A percentile compares a stretch with the other conserved stretches of the same genome.
These are phyloP conservation scores for Cercophora newfieldiana DNA, from an alignment of 495 filamentous ascomycete species.

Conservation along the genomic window DNA sequence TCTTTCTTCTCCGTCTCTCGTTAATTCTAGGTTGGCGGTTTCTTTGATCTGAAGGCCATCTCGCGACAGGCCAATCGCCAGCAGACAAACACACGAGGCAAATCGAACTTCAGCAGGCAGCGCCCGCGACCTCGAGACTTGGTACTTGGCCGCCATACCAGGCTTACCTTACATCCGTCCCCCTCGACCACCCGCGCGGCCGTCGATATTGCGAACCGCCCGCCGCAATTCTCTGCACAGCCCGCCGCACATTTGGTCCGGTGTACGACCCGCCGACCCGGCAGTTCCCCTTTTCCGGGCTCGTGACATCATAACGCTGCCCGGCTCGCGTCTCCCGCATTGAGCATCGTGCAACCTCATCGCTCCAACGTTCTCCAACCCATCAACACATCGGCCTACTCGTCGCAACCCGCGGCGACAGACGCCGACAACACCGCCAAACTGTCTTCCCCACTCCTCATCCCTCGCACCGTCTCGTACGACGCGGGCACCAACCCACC, in stretches of 20 bases:
- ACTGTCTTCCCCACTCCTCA: slow-evolving; percentile 75
- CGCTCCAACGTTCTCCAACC: background rate
- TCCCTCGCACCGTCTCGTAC: slow-evolving; percentile 79
- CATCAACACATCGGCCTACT: background rate
- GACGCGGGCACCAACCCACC: slow-evolving; percentile 70
- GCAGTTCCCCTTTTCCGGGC: slow-evolving; percentile 5
- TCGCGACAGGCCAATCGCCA: background rate
- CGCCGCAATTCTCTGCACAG: background rate
- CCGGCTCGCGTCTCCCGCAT: slow-evolving; percentile 7
- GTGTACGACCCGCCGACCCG: background rate
- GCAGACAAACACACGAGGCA: background rate
- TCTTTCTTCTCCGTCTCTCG: slow-evolving; percentile 23
- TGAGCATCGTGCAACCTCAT: slow-evolving; percentile 24
- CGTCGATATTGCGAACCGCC: background rate
- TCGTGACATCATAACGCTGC: slow-evolving; percentile 18
- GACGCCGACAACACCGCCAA: slow-evolving; percentile 67
- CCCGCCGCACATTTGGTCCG: background rate
- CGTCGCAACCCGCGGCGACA: slow-evolving; percentile 26
- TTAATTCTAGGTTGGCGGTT: slow-evolving; percentile 14
- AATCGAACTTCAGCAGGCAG: background rate
- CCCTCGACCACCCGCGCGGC: background rate
- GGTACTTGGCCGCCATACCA: background rate
- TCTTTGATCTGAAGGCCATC: background rate
- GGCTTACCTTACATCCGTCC: background rate
- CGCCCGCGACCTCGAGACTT: slow-evolving; percentile 9